Percentiles rank a stretch among this genome's conserved stretches.
These are phyloP conservation scores for Blakeslea trispora DNA, from an alignment of 371 early-diverging fungal species.

Conservation along the genomic window DNA sequence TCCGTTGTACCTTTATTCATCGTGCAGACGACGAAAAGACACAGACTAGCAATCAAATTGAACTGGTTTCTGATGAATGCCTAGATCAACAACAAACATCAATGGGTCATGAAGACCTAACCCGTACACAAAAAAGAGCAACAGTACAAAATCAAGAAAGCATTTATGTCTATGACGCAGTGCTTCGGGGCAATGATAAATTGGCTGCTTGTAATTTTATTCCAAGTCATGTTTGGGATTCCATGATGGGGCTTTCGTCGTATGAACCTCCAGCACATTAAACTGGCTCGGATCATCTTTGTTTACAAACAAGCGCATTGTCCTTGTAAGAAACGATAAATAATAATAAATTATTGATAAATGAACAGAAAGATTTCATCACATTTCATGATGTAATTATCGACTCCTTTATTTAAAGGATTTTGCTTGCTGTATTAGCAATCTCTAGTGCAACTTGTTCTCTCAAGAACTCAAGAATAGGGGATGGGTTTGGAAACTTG, in stretches of 20 bases:
- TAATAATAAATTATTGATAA: too few relatives aligned
- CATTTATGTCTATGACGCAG: background rate
- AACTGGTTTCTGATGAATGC: too few relatives aligned
- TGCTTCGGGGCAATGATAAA: background rate
- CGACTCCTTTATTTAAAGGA: background rate
- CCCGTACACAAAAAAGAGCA: too few relatives aligned
- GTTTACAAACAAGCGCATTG: too few relatives aligned
- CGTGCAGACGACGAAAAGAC: conserved; percentile 2
- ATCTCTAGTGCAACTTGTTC: conserved; percentile 36
- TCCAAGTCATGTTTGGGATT: conserved; percentile 3
- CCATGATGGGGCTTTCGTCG: background rate
- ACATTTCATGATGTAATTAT: background rate
- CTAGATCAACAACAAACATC: too few relatives aligned
- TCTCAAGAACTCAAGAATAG: conserved; percentile 32
- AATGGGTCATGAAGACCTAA: too few relatives aligned
- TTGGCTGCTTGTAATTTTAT: background rate
- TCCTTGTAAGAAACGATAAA: too few relatives aligned
- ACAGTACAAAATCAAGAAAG: background rate
- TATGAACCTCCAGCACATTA: background rate
- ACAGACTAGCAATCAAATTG: conserved; percentile 25
- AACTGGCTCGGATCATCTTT: too few relatives aligned
- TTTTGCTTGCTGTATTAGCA: conserved; percentile 16
- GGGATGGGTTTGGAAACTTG: conserved; percentile 33
- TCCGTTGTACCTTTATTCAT: conserved; percentile 94
- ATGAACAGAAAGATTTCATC: background rate